These are phyloP conservation scores for Hypoxylon fuscum DNA, from an alignment of 495 filamentous ascomycete species.

Conservation along the genomic window DNA sequence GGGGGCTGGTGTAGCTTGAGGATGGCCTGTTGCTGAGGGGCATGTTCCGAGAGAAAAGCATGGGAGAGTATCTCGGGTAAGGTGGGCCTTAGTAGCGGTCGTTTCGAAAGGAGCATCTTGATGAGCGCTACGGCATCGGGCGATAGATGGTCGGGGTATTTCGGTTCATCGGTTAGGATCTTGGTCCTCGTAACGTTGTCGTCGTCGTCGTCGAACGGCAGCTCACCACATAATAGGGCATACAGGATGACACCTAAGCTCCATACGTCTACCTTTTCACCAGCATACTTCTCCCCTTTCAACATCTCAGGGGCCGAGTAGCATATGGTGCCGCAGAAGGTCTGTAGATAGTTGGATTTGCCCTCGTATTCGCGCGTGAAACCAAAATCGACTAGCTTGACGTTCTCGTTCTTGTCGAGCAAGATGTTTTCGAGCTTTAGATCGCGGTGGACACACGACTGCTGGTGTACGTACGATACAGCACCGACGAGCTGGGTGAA, in stretches of 20 bases:
- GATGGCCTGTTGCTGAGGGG: slow-evolving; percentile 88
- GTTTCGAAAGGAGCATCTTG: slow-evolving; percentile 82
- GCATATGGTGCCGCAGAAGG: slow-evolving; percentile 96
- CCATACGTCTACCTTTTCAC: slow-evolving; percentile 98
- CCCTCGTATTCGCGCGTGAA: slow-evolving; percentile 98
- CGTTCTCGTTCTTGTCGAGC: slow-evolving; percentile 95
- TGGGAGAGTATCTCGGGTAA: slow-evolving; percentile 89
- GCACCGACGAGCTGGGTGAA: slow-evolving; percentile 97
- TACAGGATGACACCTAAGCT: slow-evolving; percentile 96
- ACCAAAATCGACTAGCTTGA: slow-evolving; percentile 98
- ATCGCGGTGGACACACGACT: slow-evolving; percentile 95
- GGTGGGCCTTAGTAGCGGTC: slow-evolving; percentile 82
- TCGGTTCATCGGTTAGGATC: slow-evolving; percentile 85
- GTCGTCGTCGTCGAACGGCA: slow-evolving; percentile 96
- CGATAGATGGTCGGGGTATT: slow-evolving; percentile 81
- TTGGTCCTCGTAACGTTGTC: slow-evolving; percentile 83
- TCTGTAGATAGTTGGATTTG: slow-evolving; percentile 93
- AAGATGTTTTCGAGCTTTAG: slow-evolving; percentile 97
- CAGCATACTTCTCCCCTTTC: slow-evolving; percentile 96
- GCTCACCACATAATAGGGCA: slow-evolving; percentile 87
- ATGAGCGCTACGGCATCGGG: slow-evolving; percentile 80
- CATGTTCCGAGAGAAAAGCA: slow-evolving; percentile 88
- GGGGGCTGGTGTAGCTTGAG: slow-evolving; percentile 83
- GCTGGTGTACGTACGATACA: slow-evolving; percentile 93
- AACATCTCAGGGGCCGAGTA: slow-evolving; percentile 99